A percentile compares a stretch with the other conserved stretches of the same genome.
These are phyloP conservation scores for Microstegium vimineum DNA, from an alignment of 176 grass and related monocot species.

Conservation along the genomic window DNA sequence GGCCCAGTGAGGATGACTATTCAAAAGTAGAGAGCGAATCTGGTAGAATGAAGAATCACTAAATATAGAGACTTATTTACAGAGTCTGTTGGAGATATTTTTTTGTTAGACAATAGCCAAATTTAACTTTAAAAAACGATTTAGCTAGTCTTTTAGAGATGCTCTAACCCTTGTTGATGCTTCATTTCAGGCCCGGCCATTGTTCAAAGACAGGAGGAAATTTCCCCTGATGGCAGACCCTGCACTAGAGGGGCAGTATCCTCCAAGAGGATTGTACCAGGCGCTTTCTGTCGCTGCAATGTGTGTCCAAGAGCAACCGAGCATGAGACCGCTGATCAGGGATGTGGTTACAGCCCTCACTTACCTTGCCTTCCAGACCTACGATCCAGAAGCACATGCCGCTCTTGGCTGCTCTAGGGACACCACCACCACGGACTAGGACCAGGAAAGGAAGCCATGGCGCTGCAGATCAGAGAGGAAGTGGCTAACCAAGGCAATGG, in stretches of 20 bases:
- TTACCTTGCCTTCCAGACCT: conserved; percentile 71
- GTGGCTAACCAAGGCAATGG: neutral
- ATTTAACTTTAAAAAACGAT: no score
- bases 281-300: conserved; percentile 81
- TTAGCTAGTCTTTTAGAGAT: no score
- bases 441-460: neutral
- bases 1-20: no score
- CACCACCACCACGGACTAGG: conserved; percentile 15
- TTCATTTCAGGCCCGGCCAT: conserved; percentile 61
- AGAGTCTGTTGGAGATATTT: no score
- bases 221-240: conserved; percentile 79
- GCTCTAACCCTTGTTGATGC: conserved; percentile 5
- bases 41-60: no score
- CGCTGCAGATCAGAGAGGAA: neutral
- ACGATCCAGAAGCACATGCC: conserved; percentile 33
- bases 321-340: conserved; percentile 71
- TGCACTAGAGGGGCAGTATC: conserved; percentile 60
- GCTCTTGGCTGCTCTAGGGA: conserved; percentile 18
- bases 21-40: no score
- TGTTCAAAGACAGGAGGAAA: conserved; percentile 91
- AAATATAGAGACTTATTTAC: no score
- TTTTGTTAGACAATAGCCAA: no score
- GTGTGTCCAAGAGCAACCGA: conserved; percentile 86
- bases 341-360: conserved; percentile 78
- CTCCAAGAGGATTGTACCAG: conserved; percentile 64